These are phyloP conservation scores for Lipomyces oligophaga DNA, from an alignment of 805 yeast genomes.

Conservation along the genomic window DNA sequence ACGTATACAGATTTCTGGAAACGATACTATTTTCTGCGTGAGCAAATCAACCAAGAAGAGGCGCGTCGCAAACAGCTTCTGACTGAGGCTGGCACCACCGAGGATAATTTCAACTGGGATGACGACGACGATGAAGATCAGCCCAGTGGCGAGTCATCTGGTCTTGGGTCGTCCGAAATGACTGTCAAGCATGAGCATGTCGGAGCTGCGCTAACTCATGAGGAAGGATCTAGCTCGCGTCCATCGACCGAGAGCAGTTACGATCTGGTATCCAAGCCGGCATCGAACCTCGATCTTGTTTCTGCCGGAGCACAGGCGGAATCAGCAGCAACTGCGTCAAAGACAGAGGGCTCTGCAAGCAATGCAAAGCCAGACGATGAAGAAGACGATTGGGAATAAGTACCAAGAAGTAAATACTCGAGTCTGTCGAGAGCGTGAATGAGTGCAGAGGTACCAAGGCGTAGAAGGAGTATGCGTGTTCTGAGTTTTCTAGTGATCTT, in stretches of 20 bases:
- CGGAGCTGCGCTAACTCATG: constrained; percentile 5
- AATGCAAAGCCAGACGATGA: constrained; percentile 40
- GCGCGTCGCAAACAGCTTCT: constrained; percentile 61
- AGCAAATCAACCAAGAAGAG: constrained; percentile 58
- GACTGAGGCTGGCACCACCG: constrained; percentile 39
- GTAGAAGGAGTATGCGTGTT: no score
- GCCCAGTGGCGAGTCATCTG: constrained; percentile 4
- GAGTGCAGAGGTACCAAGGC: no score
- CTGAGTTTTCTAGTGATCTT: no score
- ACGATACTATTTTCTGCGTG: constrained; percentile 56
- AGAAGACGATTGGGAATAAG: constrained; percentile 60
- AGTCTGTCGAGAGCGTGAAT: no score
- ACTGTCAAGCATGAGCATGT: constrained; percentile 14
- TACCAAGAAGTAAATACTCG: no score
- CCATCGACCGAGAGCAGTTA: constrained; percentile 44
- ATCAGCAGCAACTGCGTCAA: constrained; percentile 9
- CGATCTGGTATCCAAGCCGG: constrained; percentile 41
- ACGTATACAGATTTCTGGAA: constrained; percentile 69
- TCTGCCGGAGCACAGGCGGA: constrained; percentile 15
- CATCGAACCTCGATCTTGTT: constrained; percentile 39
- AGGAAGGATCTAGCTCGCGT: constrained; percentile 30
- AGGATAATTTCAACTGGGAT: constrained; percentile 46
- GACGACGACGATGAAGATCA: constrained; percentile 44
- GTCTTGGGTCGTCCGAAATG: constrained; percentile 14
- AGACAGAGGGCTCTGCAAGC: no score